These are phyloP conservation scores for Calonectria henricotiae DNA, from an alignment of 2,329 filamentous ascomycete species.

Conservation along the genomic window DNA sequence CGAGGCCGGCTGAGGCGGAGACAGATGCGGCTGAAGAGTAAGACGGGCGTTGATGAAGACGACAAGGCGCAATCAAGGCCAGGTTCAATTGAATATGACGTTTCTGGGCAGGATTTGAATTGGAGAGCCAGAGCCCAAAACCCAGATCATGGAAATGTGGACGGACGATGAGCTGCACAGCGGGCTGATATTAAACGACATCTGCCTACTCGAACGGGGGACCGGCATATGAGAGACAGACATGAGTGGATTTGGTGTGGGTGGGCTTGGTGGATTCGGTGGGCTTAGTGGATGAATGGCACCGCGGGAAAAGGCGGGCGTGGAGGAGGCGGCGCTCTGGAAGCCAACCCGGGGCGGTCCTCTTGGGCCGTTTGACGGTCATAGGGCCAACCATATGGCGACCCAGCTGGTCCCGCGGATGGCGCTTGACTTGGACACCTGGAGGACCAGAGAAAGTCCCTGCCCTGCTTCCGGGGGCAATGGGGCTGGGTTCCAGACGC, in stretches of 20 bases:
- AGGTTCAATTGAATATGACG: conserved; percentile 27
- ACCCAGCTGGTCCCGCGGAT: conserved; percentile 21
- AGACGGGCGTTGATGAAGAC: conserved; percentile 37
- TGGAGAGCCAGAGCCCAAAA: conserved; percentile 44
- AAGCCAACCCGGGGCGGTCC: neutral
- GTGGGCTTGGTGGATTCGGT: conserved; percentile 50
- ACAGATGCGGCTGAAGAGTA: conserved; percentile 30
- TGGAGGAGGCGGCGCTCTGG: conserved; percentile 39
- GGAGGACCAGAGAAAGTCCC: conserved; percentile 33
- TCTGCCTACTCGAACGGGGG: conserved; percentile 43
- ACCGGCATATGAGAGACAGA: conserved; percentile 40
- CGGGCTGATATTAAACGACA: conserved; percentile 51
- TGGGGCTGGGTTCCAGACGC: conserved; percentile 43
- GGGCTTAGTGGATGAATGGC: conserved; percentile 45
- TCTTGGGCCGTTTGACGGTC: conserved; percentile 30
- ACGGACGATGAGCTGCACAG: conserved; percentile 42
- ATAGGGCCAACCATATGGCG: conserved; percentile 26
- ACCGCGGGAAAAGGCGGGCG: conserved; percentile 44
- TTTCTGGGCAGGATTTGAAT: conserved; percentile 31
- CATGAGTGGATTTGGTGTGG: conserved; percentile 45
- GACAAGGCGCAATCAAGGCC: conserved; percentile 31
- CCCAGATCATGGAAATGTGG: conserved; percentile 43
- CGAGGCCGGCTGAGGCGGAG: conserved; percentile 43
- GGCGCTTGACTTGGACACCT: conserved; percentile 29
- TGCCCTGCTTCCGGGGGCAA: conserved; percentile 32